Percentiles rank a stretch among this genome's conserved stretches.
Conservation (phyloP, 1,284 basidiomycete species). For the Apiotrichum sp. region DNA sequence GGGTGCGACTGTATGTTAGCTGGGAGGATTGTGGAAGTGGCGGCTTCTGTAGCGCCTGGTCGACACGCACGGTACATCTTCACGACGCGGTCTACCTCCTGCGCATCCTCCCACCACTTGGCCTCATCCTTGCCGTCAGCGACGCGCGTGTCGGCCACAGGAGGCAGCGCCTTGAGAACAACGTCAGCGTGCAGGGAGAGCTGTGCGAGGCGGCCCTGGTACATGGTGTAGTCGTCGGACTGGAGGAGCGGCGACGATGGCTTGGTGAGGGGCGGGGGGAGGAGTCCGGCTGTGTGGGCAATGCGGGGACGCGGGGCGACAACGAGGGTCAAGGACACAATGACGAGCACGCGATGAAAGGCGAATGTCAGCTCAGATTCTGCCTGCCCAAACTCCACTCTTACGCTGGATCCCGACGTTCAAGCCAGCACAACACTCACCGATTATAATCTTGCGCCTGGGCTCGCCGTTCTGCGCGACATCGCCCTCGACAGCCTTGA, state of each 20-base stretch:
- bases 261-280: slow-evolving; percentile 74
- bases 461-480: slow-evolving; percentile 38
- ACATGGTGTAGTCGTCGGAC: slow-evolving; percentile 66
- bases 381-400: not conserved
- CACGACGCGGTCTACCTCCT: slow-evolving; percentile 70
- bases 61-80: slow-evolving; percentile 76
- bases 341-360: not conserved
- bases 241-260: slow-evolving; percentile 66
- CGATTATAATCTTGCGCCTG: slow-evolving; percentile 60
- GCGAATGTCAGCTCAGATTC: no score
- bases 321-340: not conserved
- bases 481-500: slow-evolving; percentile 16
- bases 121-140: slow-evolving; percentile 50
- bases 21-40: no score
- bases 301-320: not conserved
- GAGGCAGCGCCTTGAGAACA: slow-evolving; percentile 72
- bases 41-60: no score
- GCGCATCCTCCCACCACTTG: slow-evolving; percentile 49
- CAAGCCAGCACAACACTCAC: slow-evolving; percentile 51
- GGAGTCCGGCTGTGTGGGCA: slow-evolving; percentile 59
- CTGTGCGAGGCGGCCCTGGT: slow-evolving; percentile 65
- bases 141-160: slow-evolving; percentile 55
- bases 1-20: slow-evolving; percentile 21
- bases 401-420: no score
- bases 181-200: slow-evolving; percentile 72